Base-by-base conservation (phyloP, 192 early-diverging fungal species). In the Coemansia sp. region DNA sequence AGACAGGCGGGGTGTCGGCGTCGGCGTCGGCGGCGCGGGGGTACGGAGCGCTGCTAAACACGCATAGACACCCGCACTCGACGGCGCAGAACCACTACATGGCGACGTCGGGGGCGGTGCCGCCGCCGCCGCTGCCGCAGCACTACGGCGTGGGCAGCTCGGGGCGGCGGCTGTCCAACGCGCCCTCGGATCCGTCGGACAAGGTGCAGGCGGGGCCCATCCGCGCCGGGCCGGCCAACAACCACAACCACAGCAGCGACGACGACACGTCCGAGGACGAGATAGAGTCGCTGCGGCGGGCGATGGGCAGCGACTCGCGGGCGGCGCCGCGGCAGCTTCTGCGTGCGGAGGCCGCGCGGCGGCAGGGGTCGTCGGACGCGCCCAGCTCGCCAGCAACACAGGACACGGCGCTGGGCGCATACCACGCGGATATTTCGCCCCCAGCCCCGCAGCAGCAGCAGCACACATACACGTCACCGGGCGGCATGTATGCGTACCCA, bases 241-340 rank as follows among this genome's bases (percentile, higher is more conserved):
- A 35, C 59, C n/a, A 47, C 39, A 21, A 51, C 59, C n/a, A 47
- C 39, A 21, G 44, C 50, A 48, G 32, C 52, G 55, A 48, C 36
- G 53, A 53, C 38, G 64, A 63, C 9, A 62, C 64, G 23, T 75
- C 71, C 1, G 71, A 75, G 48, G 71, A 75, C 48, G 71, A 75
- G 34, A 75, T 75, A 25, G 71, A 75, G 44, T 63, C 65, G 60
- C 48, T 75, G 27, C 62, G 67, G 48, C 71, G 64, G 12, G 60
- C 56, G 9, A 75, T 75, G 71, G 65, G 60, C 17, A 67, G 60
- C 53, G 63, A 75, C 60, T 61, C 53, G 55, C 63, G 63, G 71
- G 59, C 64, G 1, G 53, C 67, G 4, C 63, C 67, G 51, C 65
- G 60, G 53, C 71, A 75, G 53, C 64, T 59, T n/a, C 58, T 72